phyloP scores from a whole-genome alignment of 768 basidiomycete genomes.

The Mycena vitilis region DNA sequence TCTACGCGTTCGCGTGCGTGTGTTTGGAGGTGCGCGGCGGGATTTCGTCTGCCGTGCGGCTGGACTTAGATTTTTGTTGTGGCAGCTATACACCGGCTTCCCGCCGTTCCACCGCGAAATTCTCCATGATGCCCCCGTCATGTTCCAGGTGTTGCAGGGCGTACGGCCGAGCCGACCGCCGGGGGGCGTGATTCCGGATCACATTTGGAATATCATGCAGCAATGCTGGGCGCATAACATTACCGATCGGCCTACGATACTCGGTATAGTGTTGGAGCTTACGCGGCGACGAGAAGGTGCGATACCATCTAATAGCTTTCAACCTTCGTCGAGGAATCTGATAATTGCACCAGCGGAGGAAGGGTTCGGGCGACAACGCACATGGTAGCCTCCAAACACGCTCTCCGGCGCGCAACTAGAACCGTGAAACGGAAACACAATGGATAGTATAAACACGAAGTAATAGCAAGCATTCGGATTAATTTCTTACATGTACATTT shows the following conservation, averaged over 20 bases:
- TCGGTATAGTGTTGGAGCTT: slow-evolving; percentile 22
- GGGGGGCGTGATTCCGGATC: slow-evolving; percentile 14
- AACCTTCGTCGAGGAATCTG: no score
- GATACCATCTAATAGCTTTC: neutral
- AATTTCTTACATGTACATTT: no score
- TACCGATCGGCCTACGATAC: slow-evolving; percentile 18
- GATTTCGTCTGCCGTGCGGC: no score
- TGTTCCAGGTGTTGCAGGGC: slow-evolving; percentile 21
- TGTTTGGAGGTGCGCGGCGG: slow-evolving; percentile 22
- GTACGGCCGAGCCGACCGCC: slow-evolving; percentile 11
- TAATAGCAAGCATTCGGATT: no score
- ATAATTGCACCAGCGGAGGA: no score
- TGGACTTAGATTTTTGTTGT: neutral
- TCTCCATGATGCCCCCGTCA: slow-evolving; percentile 22
- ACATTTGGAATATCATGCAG: slow-evolving; percentile 27
- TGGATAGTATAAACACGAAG: no score
- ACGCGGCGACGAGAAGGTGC: slow-evolving; percentile 1
- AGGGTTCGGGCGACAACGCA: no score
- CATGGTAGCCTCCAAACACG: no score
- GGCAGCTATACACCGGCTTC: slow-evolving; percentile 24
- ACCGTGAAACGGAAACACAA: no score
- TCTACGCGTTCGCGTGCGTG: slow-evolving; percentile 32
- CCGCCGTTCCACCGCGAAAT: slow-evolving; percentile 27
- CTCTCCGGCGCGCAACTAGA: no score
- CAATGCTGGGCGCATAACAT: slow-evolving; percentile 23